Conservation (phyloP, 257 asterid species). For the Nemophila menziesii region DNA sequence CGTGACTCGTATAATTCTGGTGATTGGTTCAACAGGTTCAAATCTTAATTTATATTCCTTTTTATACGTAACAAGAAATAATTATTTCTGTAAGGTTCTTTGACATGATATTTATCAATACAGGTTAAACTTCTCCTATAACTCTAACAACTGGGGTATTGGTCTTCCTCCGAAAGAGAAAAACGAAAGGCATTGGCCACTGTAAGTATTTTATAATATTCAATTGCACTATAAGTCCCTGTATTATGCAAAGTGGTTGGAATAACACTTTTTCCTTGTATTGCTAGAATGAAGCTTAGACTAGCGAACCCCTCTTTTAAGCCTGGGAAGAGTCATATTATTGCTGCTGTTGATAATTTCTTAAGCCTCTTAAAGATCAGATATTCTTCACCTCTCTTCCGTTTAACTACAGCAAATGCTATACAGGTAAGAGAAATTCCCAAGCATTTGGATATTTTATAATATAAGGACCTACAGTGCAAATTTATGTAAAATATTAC, state of each 20-base stretch:
- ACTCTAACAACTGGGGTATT: conserved; percentile 84
- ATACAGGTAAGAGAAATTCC: conserved; percentile 61
- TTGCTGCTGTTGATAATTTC: conserved; percentile 69
- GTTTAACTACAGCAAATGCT: conserved; percentile 51
- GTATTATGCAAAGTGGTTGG: neutral
- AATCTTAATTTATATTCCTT: conserved; percentile 7
- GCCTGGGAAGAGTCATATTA: conserved; percentile 63
- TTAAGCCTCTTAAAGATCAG: conserved; percentile 49
- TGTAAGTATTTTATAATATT: conserved; percentile 38
- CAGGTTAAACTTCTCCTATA: conserved; percentile 94
- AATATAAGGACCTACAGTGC: neutral
- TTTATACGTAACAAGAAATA: neutral
- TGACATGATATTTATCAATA: conserved; percentile 1
- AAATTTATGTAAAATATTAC: conserved; percentile 4
- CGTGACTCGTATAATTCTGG: conserved; percentile 98
- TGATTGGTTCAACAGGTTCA: conserved; percentile 96
- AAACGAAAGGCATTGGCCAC: conserved; percentile 74
- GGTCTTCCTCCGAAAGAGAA: conserved; percentile 91
- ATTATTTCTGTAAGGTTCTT: neutral
- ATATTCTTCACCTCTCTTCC: conserved; percentile 94
- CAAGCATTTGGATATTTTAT: neutral
- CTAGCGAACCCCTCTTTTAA: conserved; percentile 63
- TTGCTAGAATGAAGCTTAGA: conserved; percentile 65
- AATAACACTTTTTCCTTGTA: neutral
- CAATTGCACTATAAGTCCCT: neutral